These are phyloP conservation scores for Phytomonas francai DNA, from an alignment of 208 protist genomes.

Conservation along the genomic window DNA sequence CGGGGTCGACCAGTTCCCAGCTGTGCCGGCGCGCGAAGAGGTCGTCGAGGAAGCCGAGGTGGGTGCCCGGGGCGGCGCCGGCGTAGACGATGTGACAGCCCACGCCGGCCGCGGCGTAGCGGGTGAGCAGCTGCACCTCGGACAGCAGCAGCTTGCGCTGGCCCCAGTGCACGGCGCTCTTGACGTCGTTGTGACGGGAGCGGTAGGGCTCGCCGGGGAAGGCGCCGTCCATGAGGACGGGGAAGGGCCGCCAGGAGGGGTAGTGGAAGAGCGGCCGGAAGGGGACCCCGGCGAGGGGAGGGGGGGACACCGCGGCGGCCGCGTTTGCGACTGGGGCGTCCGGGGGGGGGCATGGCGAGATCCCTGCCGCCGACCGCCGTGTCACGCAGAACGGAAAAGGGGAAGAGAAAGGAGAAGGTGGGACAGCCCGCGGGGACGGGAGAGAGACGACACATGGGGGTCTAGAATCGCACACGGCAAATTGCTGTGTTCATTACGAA, in stretches of 20 bases:
- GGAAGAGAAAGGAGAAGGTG: no score
- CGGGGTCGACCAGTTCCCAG: slow-evolving; percentile 93
- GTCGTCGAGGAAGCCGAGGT: slow-evolving; percentile 86
- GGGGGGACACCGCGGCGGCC: no score
- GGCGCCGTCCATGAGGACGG: slow-evolving; percentile 45
- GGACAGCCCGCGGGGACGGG: no score
- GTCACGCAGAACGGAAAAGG: neutral
- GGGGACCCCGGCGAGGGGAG: neutral
- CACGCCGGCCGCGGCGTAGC: slow-evolving; percentile 57
- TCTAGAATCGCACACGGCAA: neutral
- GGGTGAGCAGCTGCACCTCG: slow-evolving; percentile 91
- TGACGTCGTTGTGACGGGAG: slow-evolving; percentile 73
- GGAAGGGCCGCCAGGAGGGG: slow-evolving; percentile 66
- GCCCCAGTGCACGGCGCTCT: slow-evolving; percentile 93
- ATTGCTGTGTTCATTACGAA: no score
- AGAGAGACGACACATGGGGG: no score
- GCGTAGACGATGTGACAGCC: slow-evolving; percentile 93
- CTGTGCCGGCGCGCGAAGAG: slow-evolving; percentile 80
- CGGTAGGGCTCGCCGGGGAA: slow-evolving; percentile 80
- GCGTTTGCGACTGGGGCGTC: no score
- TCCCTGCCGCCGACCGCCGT: no score
- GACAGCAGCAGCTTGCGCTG: slow-evolving; percentile 94
- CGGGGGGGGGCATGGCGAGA: no score
- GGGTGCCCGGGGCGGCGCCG: slow-evolving; percentile 92
- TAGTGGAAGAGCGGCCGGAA: slow-evolving; percentile 63